Evolutionary conservation across 441 rosid species (phyloP).

Genomic region (Croton laevigatus): DNA sequence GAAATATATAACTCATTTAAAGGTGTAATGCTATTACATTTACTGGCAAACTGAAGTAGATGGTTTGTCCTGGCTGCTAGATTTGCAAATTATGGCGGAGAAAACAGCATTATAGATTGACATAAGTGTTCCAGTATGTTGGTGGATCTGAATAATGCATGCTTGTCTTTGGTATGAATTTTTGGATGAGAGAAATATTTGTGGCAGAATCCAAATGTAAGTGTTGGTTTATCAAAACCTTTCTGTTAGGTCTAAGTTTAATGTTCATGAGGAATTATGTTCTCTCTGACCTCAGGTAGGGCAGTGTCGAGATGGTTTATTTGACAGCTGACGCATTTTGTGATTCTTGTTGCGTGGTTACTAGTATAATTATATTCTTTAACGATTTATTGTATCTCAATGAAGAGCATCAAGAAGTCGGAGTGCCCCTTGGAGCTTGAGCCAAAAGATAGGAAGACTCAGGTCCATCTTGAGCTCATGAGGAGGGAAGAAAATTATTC

Average conservation of each 20-base stretch:
- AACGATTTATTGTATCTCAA: neutral
- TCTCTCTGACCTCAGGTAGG: neutral
- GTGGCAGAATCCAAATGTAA: neutral
- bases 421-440: conserved; percentile 97
- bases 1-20: neutral
- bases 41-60: neutral
- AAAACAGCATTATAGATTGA: neutral
- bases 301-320: neutral
- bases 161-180: neutral
- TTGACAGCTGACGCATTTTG: neutral
- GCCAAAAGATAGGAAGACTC: conserved; percentile 68
- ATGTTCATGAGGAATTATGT: neutral
- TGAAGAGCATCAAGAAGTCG: conserved; percentile 83
- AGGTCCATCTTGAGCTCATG: conserved; percentile 78
- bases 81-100: neutral
- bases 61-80: neutral
- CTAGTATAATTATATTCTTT: conserved; percentile 6
- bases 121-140: neutral
- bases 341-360: neutral
- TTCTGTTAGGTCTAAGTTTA: neutral
- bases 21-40: neutral
- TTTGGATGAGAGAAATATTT: neutral
- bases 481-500: conserved; percentile 63
- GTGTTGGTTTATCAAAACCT: neutral
- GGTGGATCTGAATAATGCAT: neutral